Base-by-base conservation (phyloP, 2,329 filamentous ascomycete species). In the Hymenoscyphus infarciens region DNA sequence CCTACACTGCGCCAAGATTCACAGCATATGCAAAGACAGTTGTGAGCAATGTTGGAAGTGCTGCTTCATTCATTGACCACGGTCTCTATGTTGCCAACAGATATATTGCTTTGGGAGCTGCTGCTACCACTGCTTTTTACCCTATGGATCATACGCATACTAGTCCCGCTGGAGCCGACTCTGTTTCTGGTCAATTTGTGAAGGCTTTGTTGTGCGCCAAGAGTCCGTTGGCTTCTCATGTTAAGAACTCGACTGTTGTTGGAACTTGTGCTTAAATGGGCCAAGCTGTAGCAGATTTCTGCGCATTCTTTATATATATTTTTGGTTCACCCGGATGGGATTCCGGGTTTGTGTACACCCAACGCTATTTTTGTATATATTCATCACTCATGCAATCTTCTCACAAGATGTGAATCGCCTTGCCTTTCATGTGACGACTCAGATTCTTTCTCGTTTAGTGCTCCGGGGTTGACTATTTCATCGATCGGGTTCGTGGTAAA, bases 91-190 rank as follows among this genome's bases (percentile, higher is more conserved):
- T 80, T 35, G 82, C 80, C 5, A 77, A 79, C 61, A 78, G 79
- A 56, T 87, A 78, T 64, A 68, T 81, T 71, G 69, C 74, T 29
- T 66, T 85, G 64, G 82, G 84, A 3, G 76, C 75, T 60, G 69
- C 72, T 3, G 75, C 73, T 19, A 81, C 83, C 5, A 79, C 86
- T 72, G 70, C 74, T 0, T 78, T 80, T 62, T 88, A 80, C 67
- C 82, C 84, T 0, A 75, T 75, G 33, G 84, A 87, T 68, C 84
- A 87, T 70, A 87, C 83, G 2, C 86, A 87, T 72, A 87, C 85
- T 2, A 83, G 78, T 68, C 77, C 82, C 0, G 74, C 71, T 2
- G 85, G 84, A 0, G 84, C 85, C 0, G 76, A 81, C 66, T 72
- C 81, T 6, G 81, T 85, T 16, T 79, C 82, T 0, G 76, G 80